Percentiles rank a stretch among this genome's conserved stretches.
phyloP scores from a whole-genome alignment of 208 protist species.

The Leishmania aethiopica region DNA sequence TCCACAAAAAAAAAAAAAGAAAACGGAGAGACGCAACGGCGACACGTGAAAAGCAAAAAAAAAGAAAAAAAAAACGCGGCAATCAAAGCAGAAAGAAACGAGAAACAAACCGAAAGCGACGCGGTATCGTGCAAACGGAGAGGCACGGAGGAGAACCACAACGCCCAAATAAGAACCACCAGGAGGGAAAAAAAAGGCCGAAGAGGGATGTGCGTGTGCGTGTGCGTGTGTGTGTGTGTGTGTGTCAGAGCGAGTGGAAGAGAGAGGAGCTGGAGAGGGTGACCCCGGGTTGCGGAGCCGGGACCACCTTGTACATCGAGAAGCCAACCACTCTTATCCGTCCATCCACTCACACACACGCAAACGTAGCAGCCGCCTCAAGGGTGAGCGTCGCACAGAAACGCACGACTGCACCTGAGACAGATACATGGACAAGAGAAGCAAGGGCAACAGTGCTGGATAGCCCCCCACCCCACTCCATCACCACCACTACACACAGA shows the following conservation, averaged over 20 bases:
- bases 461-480: not conserved
- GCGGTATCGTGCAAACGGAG: not conserved
- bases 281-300: too few species aligned
- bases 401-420: not conserved
- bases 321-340: not conserved
- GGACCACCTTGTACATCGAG: not conserved
- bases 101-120: not conserved
- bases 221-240: not conserved
- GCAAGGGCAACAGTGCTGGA: not conserved
- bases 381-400: not conserved
- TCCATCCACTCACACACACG: not conserved
- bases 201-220: too few species aligned
- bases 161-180: not conserved
- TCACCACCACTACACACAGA: not conserved
- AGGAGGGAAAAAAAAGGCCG: not conserved
- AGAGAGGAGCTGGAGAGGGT: not conserved
- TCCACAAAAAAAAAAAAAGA: too few species aligned
- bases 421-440: not conserved
- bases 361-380: too few species aligned
- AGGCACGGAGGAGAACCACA: not conserved
- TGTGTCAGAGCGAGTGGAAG: not conserved
- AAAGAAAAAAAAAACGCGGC: not conserved
- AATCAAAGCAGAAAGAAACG: not conserved
- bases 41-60: not conserved
- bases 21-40: too few species aligned